These are phyloP conservation scores for Nyctanthes arbortristis DNA, from an alignment of 257 asterid genomes.

Conservation along the genomic window DNA sequence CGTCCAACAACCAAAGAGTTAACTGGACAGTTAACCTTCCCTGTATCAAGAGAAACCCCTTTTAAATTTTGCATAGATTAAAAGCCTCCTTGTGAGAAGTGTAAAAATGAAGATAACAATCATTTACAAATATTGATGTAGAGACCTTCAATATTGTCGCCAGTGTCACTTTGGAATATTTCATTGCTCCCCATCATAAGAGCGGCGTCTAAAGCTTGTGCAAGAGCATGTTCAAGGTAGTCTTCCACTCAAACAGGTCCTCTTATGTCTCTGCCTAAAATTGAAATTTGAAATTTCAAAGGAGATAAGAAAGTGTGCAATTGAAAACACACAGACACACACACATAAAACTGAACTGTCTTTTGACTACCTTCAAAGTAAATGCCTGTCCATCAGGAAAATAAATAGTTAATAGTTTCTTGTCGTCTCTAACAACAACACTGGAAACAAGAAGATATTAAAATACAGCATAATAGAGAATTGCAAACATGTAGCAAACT, in stretches of 20 bases:
- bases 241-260: slow-evolving; percentile 94
- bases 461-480: slow-evolving; percentile 19
- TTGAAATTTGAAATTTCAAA: slow-evolving; percentile 16
- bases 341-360: neutral
- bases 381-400: slow-evolving; percentile 94
- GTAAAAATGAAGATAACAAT: neutral
- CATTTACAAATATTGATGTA: slow-evolving; percentile 66
- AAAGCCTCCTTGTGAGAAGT: slow-evolving; percentile 4
- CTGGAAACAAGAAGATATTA: slow-evolving; percentile 40
- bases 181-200: slow-evolving; percentile 93
- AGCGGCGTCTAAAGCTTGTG: slow-evolving; percentile 89
- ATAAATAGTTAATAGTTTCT: slow-evolving; percentile 76
- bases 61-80: slow-evolving; percentile 1
- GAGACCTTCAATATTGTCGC: slow-evolving; percentile 65
- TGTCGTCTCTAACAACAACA: slow-evolving; percentile 95
- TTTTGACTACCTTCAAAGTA: slow-evolving; percentile 72
- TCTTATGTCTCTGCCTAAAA: slow-evolving; percentile 85
- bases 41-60: slow-evolving; percentile 40
- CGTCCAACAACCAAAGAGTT: slow-evolving; percentile 94
- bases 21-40: slow-evolving; percentile 86
- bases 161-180: slow-evolving; percentile 69
- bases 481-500: neutral
- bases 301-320: slow-evolving; percentile 7
- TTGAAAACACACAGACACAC: neutral
- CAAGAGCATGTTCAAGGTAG: slow-evolving; percentile 92